These are phyloP conservation scores for Exophiala sp. DNA, from an alignment of 2,329 filamentous ascomycete genomes.

Conservation along the genomic window DNA sequence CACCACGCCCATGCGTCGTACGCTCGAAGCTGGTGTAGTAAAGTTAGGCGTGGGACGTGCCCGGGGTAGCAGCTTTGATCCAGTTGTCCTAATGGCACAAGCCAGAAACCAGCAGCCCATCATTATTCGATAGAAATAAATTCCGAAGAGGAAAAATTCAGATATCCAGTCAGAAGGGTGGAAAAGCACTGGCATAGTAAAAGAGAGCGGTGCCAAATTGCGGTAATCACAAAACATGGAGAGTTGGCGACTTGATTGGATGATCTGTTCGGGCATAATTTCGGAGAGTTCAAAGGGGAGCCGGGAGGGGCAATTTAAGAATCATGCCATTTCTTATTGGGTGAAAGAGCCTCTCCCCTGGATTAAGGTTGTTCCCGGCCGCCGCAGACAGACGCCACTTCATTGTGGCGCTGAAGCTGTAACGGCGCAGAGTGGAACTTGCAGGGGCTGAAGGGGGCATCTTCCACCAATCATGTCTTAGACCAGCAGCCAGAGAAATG, in stretches of 20 bases:
- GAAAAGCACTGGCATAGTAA: too few relatives aligned
- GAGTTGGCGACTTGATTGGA: background rate
- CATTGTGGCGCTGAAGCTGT: background rate
- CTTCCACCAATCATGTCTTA: background rate
- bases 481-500: too few relatives aligned
- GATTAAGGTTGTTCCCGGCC: conserved; percentile 11
- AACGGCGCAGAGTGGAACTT: background rate
- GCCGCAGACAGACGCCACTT: background rate
- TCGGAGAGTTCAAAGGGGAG: background rate
- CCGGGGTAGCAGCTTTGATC: too few relatives aligned
- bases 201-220: background rate
- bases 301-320: too few relatives aligned
- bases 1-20: too few relatives aligned
- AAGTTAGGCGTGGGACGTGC: too few relatives aligned
- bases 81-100: too few relatives aligned
- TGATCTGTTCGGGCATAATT: background rate
- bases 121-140: background rate
- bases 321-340: too few relatives aligned
- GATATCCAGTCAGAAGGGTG: too few relatives aligned
- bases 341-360: background rate
- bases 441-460: background rate
- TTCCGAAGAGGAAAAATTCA: background rate
- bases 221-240: background rate
- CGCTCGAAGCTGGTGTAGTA: too few relatives aligned
- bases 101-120: too few relatives aligned